A percentile compares a stretch with the other conserved stretches of the same genome.
Evolutionary conservation across 2,329 filamentous ascomycete genomes (phyloP).

Genomic region (Pseudogymnoascus sp.): DNA sequence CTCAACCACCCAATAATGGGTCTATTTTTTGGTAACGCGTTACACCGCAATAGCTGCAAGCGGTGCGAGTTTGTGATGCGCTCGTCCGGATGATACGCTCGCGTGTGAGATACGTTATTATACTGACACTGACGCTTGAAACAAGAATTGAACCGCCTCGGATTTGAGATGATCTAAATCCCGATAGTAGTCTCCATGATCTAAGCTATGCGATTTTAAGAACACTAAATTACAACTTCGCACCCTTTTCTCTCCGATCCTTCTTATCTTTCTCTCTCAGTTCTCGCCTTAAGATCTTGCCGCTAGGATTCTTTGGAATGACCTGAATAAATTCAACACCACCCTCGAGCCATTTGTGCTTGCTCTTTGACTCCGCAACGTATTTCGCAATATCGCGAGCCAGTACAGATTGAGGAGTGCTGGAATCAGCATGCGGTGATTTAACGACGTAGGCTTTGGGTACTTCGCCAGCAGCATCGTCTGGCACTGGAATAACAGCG

Average conservation of each 20-base stretch:
- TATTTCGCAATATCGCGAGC: slow-evolving; percentile 46
- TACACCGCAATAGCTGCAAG: no score
- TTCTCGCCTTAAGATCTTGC: slow-evolving; percentile 63
- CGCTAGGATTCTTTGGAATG: slow-evolving; percentile 65
- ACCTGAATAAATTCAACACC: slow-evolving; percentile 55
- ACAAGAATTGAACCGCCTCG: no score
- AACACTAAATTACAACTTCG: slow-evolving; percentile 49
- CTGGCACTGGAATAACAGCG: slow-evolving; percentile 66
- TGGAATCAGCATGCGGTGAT: slow-evolving; percentile 29
- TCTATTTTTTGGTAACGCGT: no score
- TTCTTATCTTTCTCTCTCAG: slow-evolving; percentile 69
- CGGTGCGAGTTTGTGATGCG: no score
- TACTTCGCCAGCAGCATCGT: slow-evolving; percentile 56
- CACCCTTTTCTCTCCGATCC: slow-evolving; percentile 51
- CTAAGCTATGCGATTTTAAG: no score
- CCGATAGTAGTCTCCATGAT: no score
- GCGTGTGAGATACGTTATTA: no score
- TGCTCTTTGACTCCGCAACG: slow-evolving; percentile 58
- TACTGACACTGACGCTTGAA: no score
- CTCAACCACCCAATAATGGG: no score
- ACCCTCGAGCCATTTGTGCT: slow-evolving; percentile 60
- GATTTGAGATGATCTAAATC: no score
- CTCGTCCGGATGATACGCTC: no score
- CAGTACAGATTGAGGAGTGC: slow-evolving; percentile 44
- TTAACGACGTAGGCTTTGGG: slow-evolving; percentile 62